These are phyloP conservation scores for Cyclotella atomus DNA, from an alignment of 108 stramenopile species.

Conservation along the genomic window DNA sequence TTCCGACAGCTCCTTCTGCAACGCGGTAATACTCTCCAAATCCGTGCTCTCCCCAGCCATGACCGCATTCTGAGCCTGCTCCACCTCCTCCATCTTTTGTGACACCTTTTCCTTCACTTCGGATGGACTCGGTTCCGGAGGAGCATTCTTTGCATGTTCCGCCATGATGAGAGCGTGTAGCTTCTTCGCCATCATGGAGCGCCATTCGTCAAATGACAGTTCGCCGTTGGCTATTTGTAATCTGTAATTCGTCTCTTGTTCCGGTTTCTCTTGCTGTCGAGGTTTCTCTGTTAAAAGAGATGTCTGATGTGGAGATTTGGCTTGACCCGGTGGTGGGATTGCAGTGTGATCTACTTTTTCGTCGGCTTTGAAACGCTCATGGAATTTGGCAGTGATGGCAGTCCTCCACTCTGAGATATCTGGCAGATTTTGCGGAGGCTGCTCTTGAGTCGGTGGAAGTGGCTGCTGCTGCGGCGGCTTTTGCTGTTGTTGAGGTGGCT, in stretches of 20 bases:
- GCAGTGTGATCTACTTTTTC: background rate
- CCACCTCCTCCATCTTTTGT: constrained; percentile 12
- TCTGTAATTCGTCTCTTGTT: background rate
- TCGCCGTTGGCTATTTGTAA: background rate
- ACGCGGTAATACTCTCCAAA: background rate
- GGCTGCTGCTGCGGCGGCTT: background rate
- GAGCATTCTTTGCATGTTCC: background rate
- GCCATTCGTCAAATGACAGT: constrained; percentile 9
- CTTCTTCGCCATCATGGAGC: background rate
- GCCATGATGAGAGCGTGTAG: background rate
- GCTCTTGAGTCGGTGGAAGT: background rate
- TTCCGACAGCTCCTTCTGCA: constrained; percentile 15
- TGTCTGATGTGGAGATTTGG: background rate
- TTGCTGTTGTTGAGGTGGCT: background rate
- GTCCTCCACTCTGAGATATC: background rate
- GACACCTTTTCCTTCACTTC: constrained; percentile 3
- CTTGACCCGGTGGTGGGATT: no score
- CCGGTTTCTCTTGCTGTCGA: background rate
- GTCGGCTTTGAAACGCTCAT: constrained; percentile 1
- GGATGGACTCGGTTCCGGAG: background rate
- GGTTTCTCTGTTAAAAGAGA: background rate
- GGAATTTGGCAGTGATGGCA: background rate
- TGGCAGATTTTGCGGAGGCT: background rate
- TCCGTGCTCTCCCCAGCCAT: constrained; percentile 1
- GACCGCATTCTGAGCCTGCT: constrained; percentile 2